Evolutionary conservation across 192 early-diverging fungal genomes (phyloP).

Genomic region (Coemansia sp.): DNA sequence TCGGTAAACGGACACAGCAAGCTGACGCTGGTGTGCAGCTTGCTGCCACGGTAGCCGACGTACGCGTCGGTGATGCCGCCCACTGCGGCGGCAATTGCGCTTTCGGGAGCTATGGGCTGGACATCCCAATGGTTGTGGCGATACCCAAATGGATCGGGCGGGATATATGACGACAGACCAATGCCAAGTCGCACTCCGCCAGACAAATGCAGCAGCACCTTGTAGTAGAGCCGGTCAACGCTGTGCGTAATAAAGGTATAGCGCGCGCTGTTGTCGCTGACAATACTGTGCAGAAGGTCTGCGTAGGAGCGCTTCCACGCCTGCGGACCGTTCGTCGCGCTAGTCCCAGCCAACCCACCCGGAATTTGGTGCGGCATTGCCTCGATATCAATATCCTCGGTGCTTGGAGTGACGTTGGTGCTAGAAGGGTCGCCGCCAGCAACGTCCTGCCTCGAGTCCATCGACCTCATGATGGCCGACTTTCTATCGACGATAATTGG

Average conservation of each 20-base stretch:
- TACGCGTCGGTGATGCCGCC: conserved; percentile 43
- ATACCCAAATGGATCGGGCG: conserved; percentile 30
- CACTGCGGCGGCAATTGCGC: conserved; percentile 7
- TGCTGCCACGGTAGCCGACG: conserved; percentile 40
- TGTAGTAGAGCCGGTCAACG: conserved; percentile 38
- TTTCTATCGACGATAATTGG: conserved; percentile 47
- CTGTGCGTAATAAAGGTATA: conserved; percentile 48
- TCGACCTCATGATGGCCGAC: conserved; percentile 28
- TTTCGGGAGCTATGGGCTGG: conserved; percentile 50
- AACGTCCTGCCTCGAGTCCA: conserved; percentile 15
- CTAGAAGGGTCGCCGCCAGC: neutral
- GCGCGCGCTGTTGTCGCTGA: conserved; percentile 30
- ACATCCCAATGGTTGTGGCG: conserved; percentile 54
- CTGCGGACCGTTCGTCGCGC: conserved; percentile 9
- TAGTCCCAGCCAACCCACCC: neutral
- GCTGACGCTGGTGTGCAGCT: conserved; percentile 46
- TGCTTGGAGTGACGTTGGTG: conserved; percentile 1
- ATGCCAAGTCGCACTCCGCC: conserved; percentile 54
- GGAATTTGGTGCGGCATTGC: neutral
- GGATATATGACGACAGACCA: conserved; percentile 46
- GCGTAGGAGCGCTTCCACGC: conserved; percentile 24
- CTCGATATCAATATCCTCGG: conserved; percentile 9
- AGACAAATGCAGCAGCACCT: conserved; percentile 46
- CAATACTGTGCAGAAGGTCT: conserved; percentile 35
- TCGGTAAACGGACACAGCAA: conserved; percentile 47